Conservation (phyloP, 2,329 filamentous ascomycete species). For the Neurospora crassa region DNA sequence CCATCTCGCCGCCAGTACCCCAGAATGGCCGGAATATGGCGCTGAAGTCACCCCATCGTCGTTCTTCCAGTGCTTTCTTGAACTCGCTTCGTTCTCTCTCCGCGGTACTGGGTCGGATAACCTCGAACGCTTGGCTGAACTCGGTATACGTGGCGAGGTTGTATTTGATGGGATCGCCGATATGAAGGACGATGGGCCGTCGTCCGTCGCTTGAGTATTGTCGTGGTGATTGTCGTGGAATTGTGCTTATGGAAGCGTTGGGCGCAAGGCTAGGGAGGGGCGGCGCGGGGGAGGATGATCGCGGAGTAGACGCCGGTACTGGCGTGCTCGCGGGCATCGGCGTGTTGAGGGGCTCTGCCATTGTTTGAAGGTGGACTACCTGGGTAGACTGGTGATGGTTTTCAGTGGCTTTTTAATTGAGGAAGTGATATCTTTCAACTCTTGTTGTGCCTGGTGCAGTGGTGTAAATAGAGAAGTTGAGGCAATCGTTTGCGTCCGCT, state of each 20-base stretch:
- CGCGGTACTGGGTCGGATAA: constrained; percentile 39
- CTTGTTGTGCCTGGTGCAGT: background rate
- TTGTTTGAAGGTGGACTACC: constrained; percentile 7
- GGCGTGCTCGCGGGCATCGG: constrained; percentile 20
- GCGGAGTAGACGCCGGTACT: constrained; percentile 21
- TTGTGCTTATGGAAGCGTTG: constrained; percentile 12
- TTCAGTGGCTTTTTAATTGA: fast-evolving
- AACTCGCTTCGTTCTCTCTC: constrained; percentile 44
- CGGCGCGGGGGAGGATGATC: constrained; percentile 19
- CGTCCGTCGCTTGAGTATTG: constrained; percentile 7
- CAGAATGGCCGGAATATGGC: constrained; percentile 48
- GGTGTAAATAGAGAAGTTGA: background rate
- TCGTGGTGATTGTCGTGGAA: constrained; percentile 15
- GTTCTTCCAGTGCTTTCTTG: constrained; percentile 37
- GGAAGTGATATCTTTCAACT: background rate
- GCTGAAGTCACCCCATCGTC: constrained; percentile 44
- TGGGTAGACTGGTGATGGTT: background rate
- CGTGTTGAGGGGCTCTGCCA: constrained; percentile 25
- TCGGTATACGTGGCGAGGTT: constrained; percentile 36
- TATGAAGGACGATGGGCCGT: constrained; percentile 55
- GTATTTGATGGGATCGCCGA: constrained; percentile 55
- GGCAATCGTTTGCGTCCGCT: background rate
- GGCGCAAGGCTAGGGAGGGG: constrained; percentile 19
- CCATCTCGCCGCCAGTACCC: constrained; percentile 56
- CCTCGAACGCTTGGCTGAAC: constrained; percentile 34